Conservation (phyloP, 2,329 filamentous ascomycete genomes). For the Trichocomaceae sp. region DNA sequence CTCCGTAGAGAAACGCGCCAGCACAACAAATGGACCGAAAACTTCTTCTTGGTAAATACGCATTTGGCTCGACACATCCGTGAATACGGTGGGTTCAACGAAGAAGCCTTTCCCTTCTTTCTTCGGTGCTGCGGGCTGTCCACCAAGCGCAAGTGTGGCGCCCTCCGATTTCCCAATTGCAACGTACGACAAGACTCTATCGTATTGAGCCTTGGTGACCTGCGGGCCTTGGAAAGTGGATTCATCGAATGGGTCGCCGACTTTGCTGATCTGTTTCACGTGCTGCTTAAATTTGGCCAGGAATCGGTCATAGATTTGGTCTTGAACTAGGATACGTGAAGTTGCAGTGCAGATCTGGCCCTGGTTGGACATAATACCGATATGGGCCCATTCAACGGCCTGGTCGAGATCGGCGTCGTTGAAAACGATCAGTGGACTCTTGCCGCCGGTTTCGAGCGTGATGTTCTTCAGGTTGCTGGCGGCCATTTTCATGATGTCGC, state of each 20-base stretch:
- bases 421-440: constrained; percentile 53
- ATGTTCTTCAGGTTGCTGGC: constrained; percentile 58
- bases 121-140: constrained; percentile 25
- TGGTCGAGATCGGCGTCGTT: constrained; percentile 54
- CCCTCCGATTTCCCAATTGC: constrained; percentile 38
- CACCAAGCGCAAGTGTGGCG: constrained; percentile 34
- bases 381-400: constrained; percentile 41
- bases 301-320: constrained; percentile 44
- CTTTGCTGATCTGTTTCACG: constrained; percentile 29
- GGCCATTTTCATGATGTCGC: constrained; percentile 69
- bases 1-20: constrained; percentile 36
- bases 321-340: constrained; percentile 52
- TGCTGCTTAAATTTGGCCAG: constrained; percentile 31
- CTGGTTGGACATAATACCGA: constrained; percentile 53
- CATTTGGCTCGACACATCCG: constrained; percentile 29
- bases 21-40: constrained; percentile 40
- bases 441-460: constrained; percentile 56
- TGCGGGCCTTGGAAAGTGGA: constrained; percentile 41
- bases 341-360: constrained; percentile 57
- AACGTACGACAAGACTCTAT: constrained; percentile 39
- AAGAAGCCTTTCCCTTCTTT: constrained; percentile 35
- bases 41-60: constrained; percentile 38
- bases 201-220: constrained; percentile 40
- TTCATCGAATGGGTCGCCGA: constrained; percentile 39
- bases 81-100: constrained; percentile 35